Percentiles rank a stretch among this genome's conserved stretches.
Conservation (phyloP, 2,329 filamentous ascomycete genomes). For the Fonsecaea monophora region DNA sequence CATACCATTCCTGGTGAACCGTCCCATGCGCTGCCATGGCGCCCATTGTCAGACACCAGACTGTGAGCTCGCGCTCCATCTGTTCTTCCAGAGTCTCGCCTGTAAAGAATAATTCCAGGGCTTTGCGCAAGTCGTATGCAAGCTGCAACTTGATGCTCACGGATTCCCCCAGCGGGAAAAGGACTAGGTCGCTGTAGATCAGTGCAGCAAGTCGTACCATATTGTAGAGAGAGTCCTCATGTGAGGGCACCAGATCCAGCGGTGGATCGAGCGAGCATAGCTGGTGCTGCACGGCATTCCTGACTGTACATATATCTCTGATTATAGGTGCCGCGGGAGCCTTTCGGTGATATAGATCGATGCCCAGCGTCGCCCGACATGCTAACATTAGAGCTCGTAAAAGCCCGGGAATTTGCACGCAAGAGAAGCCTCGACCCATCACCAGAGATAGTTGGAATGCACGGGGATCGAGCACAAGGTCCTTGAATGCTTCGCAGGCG, state of each 20-base stretch:
- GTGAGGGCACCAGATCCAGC: background rate
- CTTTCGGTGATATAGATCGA: constrained; percentile 16
- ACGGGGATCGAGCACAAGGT: constrained; percentile 11
- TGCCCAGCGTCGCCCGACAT: constrained; percentile 12
- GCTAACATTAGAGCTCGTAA: background rate
- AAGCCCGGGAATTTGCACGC: constrained; percentile 6
- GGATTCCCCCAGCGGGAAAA: constrained; percentile 17
- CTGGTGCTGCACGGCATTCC: constrained; percentile 18
- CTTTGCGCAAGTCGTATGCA: constrained; percentile 21
- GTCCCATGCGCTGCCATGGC: constrained; percentile 10
- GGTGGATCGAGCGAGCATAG: constrained; percentile 18
- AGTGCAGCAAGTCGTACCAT: constrained; percentile 16
- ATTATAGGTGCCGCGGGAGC: background rate
- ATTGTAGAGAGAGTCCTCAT: constrained; percentile 15
- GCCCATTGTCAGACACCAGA: constrained; percentile 19
- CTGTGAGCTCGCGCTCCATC: constrained; percentile 2
- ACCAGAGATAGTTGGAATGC: constrained; percentile 18
- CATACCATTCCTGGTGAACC: constrained; percentile 22
- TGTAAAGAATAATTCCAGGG: constrained; percentile 9
- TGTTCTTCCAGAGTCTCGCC: background rate
- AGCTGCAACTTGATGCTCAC: constrained; percentile 14
- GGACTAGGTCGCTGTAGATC: constrained; percentile 22
- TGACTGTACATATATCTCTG: constrained; percentile 4
- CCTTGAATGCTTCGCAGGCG: constrained; percentile 1
- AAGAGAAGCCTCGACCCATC: constrained; percentile 16